Percentiles rank a stretch among this genome's conserved stretches.
Evolutionary conservation across 169 alveolate genomes (phyloP).

Genomic region (Toxoplasma gondii): DNA sequence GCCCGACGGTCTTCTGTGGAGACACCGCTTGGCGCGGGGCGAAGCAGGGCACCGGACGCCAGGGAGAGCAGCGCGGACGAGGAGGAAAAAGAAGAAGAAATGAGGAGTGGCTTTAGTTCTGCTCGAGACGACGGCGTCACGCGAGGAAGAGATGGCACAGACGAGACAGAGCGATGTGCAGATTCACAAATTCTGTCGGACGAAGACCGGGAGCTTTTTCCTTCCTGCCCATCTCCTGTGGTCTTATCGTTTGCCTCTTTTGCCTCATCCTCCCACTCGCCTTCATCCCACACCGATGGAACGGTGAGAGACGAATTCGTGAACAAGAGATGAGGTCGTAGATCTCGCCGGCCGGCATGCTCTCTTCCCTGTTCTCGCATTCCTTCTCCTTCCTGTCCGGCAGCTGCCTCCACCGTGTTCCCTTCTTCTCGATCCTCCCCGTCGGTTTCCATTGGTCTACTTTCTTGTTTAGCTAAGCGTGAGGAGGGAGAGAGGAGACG

Average conservation of each 20-base stretch:
- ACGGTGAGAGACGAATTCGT: constrained; percentile 20
- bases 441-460: too few species aligned
- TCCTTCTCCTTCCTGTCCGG: background rate
- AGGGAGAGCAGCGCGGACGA: background rate
- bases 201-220: background rate
- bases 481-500: too few species aligned
- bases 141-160: background rate
- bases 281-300: background rate
- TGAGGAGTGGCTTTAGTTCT: background rate
- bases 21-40: background rate
- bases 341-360: background rate
- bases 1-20: background rate
- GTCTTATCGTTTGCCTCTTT: background rate
- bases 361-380: background rate
- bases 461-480: too few species aligned
- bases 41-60: background rate
- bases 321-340: background rate
- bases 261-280: background rate
- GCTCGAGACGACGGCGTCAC: background rate
- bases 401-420: too few species aligned
- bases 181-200: background rate
- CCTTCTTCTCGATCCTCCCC: too few species aligned
- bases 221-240: background rate
- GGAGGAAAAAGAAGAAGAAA: background rate
- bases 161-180: too few species aligned